These are phyloP conservation scores for Aspergillus versicolor DNA, from an alignment of 2,329 filamentous ascomycete species.

Conservation along the genomic window DNA sequence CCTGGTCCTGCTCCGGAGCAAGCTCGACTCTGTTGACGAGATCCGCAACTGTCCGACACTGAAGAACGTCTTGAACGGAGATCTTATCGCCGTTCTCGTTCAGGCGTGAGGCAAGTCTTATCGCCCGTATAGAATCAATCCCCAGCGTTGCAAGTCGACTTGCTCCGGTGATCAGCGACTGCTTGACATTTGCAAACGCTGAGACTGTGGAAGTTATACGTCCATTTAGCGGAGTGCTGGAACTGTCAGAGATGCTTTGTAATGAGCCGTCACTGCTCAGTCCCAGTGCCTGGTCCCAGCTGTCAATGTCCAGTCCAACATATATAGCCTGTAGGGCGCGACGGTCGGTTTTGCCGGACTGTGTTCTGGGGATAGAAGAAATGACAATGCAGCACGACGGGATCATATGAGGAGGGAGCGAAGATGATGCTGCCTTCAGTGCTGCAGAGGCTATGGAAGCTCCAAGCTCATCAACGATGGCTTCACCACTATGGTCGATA, in stretches of 20 bases:
- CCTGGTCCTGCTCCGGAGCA: neutral
- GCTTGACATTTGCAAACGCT: no score
- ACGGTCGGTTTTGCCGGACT: constrained; percentile 35
- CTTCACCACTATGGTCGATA: neutral
- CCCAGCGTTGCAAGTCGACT: no score
- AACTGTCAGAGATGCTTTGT: no score
- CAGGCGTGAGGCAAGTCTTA: no score
- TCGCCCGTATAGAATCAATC: no score
- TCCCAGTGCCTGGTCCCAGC: constrained; percentile 24
- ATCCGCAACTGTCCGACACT: constrained; percentile 29
- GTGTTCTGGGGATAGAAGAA: constrained; percentile 27
- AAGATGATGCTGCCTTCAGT: constrained; percentile 21
- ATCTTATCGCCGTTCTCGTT: no score
- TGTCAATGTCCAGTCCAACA: constrained; percentile 23
- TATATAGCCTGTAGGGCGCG: constrained; percentile 28
- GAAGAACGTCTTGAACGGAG: constrained; percentile 21
- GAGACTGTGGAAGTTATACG: no score
- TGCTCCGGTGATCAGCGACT: no score
- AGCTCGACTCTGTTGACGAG: constrained; percentile 17
- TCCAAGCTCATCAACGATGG: no score
- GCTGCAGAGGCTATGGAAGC: constrained; percentile 14
- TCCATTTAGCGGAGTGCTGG: no score
- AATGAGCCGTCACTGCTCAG: neutral
- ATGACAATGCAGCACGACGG: constrained; percentile 33
- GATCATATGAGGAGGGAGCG: constrained; percentile 34